Base-by-base conservation (phyloP, 2,329 filamentous ascomycete genomes). In the Aspergillus udagawae region DNA sequence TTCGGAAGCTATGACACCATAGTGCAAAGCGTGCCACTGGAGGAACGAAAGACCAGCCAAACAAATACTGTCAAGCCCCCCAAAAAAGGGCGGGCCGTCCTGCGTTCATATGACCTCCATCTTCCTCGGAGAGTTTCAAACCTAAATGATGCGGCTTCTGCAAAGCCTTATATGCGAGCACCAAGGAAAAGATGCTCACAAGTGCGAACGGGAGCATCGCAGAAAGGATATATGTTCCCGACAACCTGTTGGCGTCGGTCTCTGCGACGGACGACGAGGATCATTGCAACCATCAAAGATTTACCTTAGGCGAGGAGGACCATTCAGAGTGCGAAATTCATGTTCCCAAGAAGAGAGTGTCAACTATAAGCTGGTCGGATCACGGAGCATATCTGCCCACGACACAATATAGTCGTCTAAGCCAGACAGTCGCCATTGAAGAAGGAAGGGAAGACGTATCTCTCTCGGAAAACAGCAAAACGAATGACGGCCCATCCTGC, bases 311-410 rank as follows among this genome's bases (percentile, higher is more conserved):
- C 14, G 32, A 17, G 14, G 14, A 7, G 32, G 14, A 38, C 14
- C 6, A 17, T n/a, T 55, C 55, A 10, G 9, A 28, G 4, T 29
- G 41, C 4, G 58, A 58, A 35, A 50, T 60, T 5, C 38, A 20
- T 5, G 45, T 58, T n/a, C 41, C 25, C 45, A 59, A 53, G 10
- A 45, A 25, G n/a, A 56, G 50, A 28, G 27, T 17, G 32, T 27
- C 49, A 8, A 29, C 23, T 8, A 25, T 14, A n/a, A 29, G 25
- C n/a, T 41, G 29, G 27, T 21, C 38, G 9, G 25, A n/a, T 9
- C 20, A 29, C 3, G 47, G 20, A 27, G 20, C 32, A 4, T 20
- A 48, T 28, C 12, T 9, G 20, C 29, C 50, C 17, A 38, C 49
- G 20, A 23, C 44, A 29, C 32, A 23, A 44, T 38, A 38, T 21